phyloP scores from a whole-genome alignment of 306 rosid genomes.

The Quercus mongolica region DNA sequence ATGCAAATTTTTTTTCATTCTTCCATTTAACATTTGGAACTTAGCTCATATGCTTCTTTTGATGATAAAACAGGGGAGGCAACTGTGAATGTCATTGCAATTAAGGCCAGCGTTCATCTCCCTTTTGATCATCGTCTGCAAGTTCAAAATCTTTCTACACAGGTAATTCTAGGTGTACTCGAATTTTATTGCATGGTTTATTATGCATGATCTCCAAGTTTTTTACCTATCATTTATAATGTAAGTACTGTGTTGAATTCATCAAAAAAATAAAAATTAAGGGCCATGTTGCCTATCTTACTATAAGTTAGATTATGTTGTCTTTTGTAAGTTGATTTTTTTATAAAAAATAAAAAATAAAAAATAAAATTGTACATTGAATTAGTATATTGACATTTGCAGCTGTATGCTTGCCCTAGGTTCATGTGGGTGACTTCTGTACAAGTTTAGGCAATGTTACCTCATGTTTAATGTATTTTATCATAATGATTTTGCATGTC shows the following conservation, averaged over 20 bases:
- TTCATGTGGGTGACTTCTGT: not conserved
- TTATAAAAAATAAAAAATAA: too few relatives aligned
- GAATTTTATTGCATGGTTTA: not conserved
- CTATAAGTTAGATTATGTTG: too few relatives aligned
- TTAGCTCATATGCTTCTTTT: conserved; percentile 29
- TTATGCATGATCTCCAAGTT: not conserved
- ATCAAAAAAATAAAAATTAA: too few relatives aligned
- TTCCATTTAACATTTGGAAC: not conserved
- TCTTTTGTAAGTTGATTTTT: too few relatives aligned
- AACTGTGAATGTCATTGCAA: conserved; percentile 66
- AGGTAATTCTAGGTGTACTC: conserved; percentile 42
- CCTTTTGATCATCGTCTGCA: conserved; percentile 67
- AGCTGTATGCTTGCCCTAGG: not conserved
- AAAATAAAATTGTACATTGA: not conserved
- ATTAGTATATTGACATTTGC: not conserved
- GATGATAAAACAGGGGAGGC: conserved; percentile 65
- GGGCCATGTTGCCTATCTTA: not conserved
- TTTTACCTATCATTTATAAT: not conserved
- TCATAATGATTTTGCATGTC: not conserved
- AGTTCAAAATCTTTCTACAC: conserved; percentile 86
- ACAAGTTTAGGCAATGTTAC: not conserved
- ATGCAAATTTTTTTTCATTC: not conserved
- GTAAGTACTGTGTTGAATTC: not conserved
- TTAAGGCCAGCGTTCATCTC: conserved; percentile 85
- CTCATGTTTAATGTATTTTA: not conserved